Conservation (phyloP, 176 grass and related monocot species). For the Ensete glaucum region DNA sequence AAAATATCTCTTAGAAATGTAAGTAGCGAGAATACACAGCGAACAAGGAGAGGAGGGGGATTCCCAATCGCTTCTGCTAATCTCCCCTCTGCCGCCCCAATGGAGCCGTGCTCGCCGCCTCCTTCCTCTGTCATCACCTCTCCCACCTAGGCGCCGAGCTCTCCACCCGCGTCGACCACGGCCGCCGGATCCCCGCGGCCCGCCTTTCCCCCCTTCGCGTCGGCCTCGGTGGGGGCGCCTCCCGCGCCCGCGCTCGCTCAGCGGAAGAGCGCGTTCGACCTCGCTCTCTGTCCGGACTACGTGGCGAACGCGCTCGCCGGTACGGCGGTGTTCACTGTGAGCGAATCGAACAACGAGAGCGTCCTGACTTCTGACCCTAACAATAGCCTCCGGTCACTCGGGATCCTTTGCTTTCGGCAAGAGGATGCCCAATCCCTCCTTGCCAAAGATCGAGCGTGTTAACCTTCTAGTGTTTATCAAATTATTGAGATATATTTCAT, state of each 20-base stretch:
- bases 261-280: constrained; percentile 22
- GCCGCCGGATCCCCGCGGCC: constrained; percentile 23
- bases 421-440: constrained; percentile 43
- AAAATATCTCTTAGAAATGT: no score
- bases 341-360: constrained; percentile 87
- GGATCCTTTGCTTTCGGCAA: constrained; percentile 72
- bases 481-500: no score
- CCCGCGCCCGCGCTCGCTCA: neutral
- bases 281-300: constrained; percentile 52
- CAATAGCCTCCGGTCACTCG: constrained; percentile 64
- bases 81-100: constrained; percentile 54
- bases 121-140: constrained; percentile 48
- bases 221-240: neutral
- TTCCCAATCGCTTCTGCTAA: constrained; percentile 17
- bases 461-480: no score
- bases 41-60: no score
- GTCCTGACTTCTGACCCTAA: constrained; percentile 80
- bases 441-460: no score
- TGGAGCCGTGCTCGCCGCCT: constrained; percentile 25
- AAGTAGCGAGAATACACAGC: no score
- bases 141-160: constrained; percentile 29
- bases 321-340: no score
- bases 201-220: constrained; percentile 4
- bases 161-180: constrained; percentile 33
- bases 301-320: no score